Percentiles rank a stretch among this genome's conserved stretches.
Evolutionary conservation across 2,329 filamentous ascomycete species (phyloP).

Genomic region (Achaetomium macrosporum): DNA sequence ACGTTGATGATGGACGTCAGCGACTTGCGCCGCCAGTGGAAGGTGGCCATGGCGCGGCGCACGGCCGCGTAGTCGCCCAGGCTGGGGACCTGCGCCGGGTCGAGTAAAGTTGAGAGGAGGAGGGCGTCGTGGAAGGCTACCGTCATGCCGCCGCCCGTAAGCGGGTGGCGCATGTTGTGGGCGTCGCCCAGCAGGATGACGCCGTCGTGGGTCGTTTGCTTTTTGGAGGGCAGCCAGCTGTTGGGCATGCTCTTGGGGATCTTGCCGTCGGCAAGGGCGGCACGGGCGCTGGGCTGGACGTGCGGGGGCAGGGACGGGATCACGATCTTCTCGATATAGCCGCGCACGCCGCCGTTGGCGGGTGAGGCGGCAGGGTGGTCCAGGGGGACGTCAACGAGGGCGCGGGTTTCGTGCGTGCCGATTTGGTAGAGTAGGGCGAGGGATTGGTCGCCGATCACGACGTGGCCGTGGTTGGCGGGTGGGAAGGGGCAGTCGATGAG

Average conservation of each 20-base stretch:
- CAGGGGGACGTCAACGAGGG: constrained; percentile 80
- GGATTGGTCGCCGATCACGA: constrained; percentile 69
- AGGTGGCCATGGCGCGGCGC: constrained; percentile 60
- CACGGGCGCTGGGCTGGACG: constrained; percentile 67
- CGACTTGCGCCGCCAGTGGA: constrained; percentile 84
- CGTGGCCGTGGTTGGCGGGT: constrained; percentile 71
- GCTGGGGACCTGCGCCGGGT: constrained; percentile 60
- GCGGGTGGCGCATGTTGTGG: constrained; percentile 98
- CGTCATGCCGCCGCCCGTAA: constrained; percentile 97
- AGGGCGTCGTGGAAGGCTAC: constrained; percentile 92
- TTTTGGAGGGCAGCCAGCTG: constrained; percentile 76
- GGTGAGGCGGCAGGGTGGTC: constrained; percentile 67
- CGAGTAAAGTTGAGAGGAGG: constrained; percentile 66
- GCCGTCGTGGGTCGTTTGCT: constrained; percentile 55
- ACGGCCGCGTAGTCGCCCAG: constrained; percentile 64
- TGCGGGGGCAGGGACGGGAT: constrained; percentile 68
- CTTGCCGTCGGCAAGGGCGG: constrained; percentile 70
- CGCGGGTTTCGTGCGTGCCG: constrained; percentile 86
- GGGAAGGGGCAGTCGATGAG: constrained; percentile 82
- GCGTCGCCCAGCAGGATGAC: constrained; percentile 85
- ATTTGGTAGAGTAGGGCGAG: constrained; percentile 96
- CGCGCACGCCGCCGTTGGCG: constrained; percentile 74
- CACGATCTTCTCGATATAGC: constrained; percentile 71
- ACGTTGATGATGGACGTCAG: constrained; percentile 91
- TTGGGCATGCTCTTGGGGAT: constrained; percentile 88